Conservation (phyloP, 1,284 basidiomycete genomes). For the Sporisorium sorghi region DNA sequence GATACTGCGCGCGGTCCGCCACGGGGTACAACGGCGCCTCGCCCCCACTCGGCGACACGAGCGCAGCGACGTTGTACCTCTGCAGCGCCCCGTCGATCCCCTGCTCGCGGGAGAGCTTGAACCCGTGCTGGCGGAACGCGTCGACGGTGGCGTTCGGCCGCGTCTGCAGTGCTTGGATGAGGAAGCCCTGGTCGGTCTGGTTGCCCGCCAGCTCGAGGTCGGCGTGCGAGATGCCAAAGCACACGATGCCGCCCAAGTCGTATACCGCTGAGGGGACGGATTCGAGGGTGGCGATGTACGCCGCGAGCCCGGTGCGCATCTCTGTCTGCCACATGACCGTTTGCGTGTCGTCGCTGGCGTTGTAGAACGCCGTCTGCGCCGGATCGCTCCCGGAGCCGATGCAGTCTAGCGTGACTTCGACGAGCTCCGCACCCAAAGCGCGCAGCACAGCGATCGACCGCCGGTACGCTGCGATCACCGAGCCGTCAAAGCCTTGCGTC, state of each 20-base stretch:
- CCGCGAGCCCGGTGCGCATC: conserved; percentile 29
- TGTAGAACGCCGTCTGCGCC: conserved; percentile 23
- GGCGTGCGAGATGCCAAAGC: conserved; percentile 33
- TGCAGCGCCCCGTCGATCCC: conserved; percentile 30
- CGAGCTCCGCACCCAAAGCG: conserved; percentile 29
- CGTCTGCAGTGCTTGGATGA: conserved; percentile 34
- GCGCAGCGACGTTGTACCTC: conserved; percentile 11
- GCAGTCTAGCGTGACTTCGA: conserved; percentile 36
- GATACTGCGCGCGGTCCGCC: conserved; percentile 33
- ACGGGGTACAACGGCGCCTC: conserved; percentile 28
- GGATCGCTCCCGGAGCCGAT: conserved; percentile 26
- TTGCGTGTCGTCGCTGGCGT: conserved; percentile 23
- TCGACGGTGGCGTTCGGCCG: conserved; percentile 37
- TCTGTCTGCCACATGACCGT: conserved; percentile 35
- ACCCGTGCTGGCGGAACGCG: conserved; percentile 16
- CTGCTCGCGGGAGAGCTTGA: conserved; percentile 11
- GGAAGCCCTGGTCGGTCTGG: conserved; percentile 39
- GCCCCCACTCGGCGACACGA: conserved; percentile 30
- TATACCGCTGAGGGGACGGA: conserved; percentile 32
- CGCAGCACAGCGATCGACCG: conserved; percentile 20
- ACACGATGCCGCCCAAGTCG: conserved; percentile 37
- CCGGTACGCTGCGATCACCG: conserved; percentile 20
- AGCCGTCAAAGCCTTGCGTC: conserved; percentile 23
- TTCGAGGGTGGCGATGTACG: conserved; percentile 29
- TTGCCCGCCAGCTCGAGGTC: conserved; percentile 22